These are phyloP conservation scores for Tulasnella sp. DNA, from an alignment of 768 basidiomycete genomes.

Conservation along the genomic window DNA sequence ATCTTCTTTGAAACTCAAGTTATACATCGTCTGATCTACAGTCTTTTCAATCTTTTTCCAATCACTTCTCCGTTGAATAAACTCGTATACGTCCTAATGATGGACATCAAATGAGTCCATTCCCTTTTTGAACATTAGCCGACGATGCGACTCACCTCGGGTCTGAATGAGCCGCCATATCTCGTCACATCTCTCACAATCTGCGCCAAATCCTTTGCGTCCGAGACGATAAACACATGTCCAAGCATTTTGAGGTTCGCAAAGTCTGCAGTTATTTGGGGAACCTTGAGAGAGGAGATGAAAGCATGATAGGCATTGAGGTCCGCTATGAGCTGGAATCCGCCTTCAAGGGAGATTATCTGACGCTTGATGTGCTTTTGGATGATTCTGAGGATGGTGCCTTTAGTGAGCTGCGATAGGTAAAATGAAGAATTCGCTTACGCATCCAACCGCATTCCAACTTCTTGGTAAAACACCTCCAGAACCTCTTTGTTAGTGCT, in stretches of 20 bases:
- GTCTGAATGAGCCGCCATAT: constrained; percentile 88
- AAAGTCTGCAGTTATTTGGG: constrained; percentile 77
- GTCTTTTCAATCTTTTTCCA: constrained; percentile 98
- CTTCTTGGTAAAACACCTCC: constrained; percentile 96
- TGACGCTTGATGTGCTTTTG: constrained; percentile 96
- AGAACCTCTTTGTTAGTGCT: constrained; percentile 93
- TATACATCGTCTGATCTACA: constrained; percentile 93
- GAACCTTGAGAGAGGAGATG: constrained; percentile 74
- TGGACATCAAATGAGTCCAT: neutral
- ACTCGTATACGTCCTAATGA: constrained; percentile 78
- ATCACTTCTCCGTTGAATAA: constrained; percentile 85
- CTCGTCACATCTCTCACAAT: constrained; percentile 91
- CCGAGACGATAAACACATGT: constrained; percentile 89
- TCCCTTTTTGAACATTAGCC: neutral
- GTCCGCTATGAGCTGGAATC: constrained; percentile 93
- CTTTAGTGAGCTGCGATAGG: neutral
- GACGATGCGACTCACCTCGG: constrained; percentile 50
- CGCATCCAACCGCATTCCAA: constrained; percentile 80
- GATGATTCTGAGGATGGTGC: constrained; percentile 46
- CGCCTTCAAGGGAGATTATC: constrained; percentile 87
- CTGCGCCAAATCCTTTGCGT: constrained; percentile 91
- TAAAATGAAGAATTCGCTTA: constrained; percentile 29
- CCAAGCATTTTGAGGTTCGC: constrained; percentile 94
- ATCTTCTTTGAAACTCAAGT: constrained; percentile 84
- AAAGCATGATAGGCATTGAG: constrained; percentile 88